A percentile compares a stretch with the other conserved stretches of the same genome.
Evolutionary conservation across 306 rosid species (phyloP).

Genomic region (Astragalus glycyphyllos): DNA sequence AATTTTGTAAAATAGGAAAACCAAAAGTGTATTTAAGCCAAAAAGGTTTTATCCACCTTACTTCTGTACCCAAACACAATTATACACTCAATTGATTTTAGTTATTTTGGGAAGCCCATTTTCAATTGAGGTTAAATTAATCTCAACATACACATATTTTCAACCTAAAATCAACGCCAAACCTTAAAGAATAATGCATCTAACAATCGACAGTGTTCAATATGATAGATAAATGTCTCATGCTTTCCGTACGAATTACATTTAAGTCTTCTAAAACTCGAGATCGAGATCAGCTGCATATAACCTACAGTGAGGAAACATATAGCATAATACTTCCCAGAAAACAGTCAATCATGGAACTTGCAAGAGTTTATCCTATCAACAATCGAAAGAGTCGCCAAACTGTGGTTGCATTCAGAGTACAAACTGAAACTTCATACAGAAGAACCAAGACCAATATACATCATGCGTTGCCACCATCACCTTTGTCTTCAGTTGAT

Average conservation of each 20-base stretch:
- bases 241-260: neutral
- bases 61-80: too few species aligned
- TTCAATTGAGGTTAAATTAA: too few species aligned
- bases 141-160: neutral
- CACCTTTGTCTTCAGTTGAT: conserved; percentile 63
- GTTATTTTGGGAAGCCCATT: too few species aligned
- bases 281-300: conserved; percentile 12
- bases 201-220: neutral
- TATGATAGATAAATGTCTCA: conserved; percentile 5
- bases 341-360: conserved; percentile 25
- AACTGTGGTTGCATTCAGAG: conserved; percentile 35
- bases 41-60: too few species aligned
- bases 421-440: conserved; percentile 38
- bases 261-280: conserved; percentile 22
- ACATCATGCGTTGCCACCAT: conserved; percentile 56
- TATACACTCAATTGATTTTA: too few species aligned
- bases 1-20: too few species aligned
- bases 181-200: conserved; percentile 4
- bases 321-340: conserved; percentile 28
- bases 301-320: conserved; percentile 4
- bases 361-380: conserved; percentile 36
- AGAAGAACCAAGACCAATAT: conserved; percentile 26
- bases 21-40: too few species aligned
- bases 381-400: conserved; percentile 26
- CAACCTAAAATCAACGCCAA: neutral